Evolutionary conservation across 805 yeast species (phyloP).

Genomic region (Tetrapisispora namnaoensis): DNA sequence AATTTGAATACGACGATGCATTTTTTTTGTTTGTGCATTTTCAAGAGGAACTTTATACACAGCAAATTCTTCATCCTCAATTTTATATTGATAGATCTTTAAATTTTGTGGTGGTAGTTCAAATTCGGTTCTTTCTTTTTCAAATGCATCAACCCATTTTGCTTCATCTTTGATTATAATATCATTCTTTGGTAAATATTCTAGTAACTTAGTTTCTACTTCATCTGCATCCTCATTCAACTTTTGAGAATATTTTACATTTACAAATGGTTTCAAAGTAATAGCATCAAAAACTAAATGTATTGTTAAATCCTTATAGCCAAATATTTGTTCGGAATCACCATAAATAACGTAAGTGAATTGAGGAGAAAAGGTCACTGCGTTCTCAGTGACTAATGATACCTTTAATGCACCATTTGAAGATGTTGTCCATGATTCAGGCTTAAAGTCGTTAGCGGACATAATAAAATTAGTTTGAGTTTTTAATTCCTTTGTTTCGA

Average conservation of each 20-base stretch:
- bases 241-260: slow-evolving; percentile 45
- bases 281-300: slow-evolving; percentile 62
- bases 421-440: slow-evolving; percentile 66
- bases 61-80: slow-evolving; percentile 34
- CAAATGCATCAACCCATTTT: slow-evolving; percentile 52
- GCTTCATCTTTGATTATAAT: slow-evolving; percentile 54
- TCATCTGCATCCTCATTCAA: slow-evolving; percentile 47
- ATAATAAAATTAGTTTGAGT: slow-evolving; percentile 32
- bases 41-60: slow-evolving; percentile 37
- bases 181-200: slow-evolving; percentile 48
- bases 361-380: slow-evolving; percentile 58
- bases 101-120: slow-evolving; percentile 33
- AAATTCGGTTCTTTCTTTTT: slow-evolving; percentile 37
- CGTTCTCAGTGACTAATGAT: slow-evolving; percentile 47
- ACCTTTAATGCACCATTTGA: slow-evolving; percentile 60
- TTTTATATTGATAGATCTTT: slow-evolving; percentile 26
- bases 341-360: slow-evolving; percentile 94
- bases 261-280: slow-evolving; percentile 65
- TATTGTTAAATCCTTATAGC: slow-evolving; percentile 62
- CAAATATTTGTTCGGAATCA: slow-evolving; percentile 79
- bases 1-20: slow-evolving; percentile 66
- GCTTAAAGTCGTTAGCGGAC: slow-evolving; percentile 34
- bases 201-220: slow-evolving; percentile 43
- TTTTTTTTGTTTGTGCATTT: slow-evolving; percentile 32
- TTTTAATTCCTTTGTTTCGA: slow-evolving; percentile 52